Evolutionary conservation across 768 basidiomycete species (phyloP).

Genomic region (Astraeus odoratus): DNA sequence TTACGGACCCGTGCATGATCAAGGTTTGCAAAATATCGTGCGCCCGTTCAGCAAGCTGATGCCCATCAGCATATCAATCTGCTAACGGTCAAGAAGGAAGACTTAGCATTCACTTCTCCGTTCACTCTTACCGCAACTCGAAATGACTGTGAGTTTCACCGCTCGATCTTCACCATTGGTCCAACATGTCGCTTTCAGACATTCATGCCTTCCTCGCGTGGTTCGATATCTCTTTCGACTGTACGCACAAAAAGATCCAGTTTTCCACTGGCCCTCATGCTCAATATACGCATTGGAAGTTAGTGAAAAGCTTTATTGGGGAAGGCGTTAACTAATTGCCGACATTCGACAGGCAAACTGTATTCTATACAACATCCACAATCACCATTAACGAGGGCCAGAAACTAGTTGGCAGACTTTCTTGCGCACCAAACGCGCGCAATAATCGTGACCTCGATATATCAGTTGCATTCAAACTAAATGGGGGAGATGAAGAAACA

Average conservation of each 20-base stretch:
- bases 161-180: background rate
- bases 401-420: slow-evolving; percentile 60
- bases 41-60: slow-evolving; percentile 4
- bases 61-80: slow-evolving; percentile 76
- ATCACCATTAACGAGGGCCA: slow-evolving; percentile 66
- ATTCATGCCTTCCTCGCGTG: slow-evolving; percentile 97
- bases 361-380: slow-evolving; percentile 90
- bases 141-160: slow-evolving; percentile 73
- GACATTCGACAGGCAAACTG: slow-evolving; percentile 65
- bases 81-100: slow-evolving; percentile 89
- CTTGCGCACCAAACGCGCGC: slow-evolving; percentile 82
- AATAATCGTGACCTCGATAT: slow-evolving; percentile 98
- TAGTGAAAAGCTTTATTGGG: slow-evolving; percentile 26
- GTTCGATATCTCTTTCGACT: slow-evolving; percentile 96
- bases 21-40: slow-evolving; percentile 46
- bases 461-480: slow-evolving; percentile 58
- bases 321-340: slow-evolving; percentile 1
- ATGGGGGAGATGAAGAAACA: slow-evolving; percentile 18
- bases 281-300: slow-evolving; percentile 97
- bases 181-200: slow-evolving; percentile 41
- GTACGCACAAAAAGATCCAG: slow-evolving; percentile 90
- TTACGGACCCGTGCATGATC: slow-evolving; percentile 84
- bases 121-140: slow-evolving; percentile 80
- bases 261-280: slow-evolving; percentile 99
- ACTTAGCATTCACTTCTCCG: slow-evolving; percentile 76